A percentile compares a stretch with the other conserved stretches of the same genome.
Conservation (phyloP, 805 yeast species). For the Dipodascopsis uninucleata region DNA sequence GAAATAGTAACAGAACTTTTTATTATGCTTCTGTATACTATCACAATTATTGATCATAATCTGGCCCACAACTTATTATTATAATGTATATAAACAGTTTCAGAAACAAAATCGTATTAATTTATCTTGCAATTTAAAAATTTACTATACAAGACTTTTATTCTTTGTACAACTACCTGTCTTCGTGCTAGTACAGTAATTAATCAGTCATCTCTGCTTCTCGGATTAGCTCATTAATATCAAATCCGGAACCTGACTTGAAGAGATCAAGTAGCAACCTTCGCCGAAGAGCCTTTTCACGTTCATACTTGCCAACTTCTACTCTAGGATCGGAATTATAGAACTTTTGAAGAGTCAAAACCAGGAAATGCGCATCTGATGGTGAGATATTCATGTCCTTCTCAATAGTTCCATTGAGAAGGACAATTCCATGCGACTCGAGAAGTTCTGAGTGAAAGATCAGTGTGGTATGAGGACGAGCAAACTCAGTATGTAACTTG, state of each 20-base stretch:
- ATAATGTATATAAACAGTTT: too few relatives aligned
- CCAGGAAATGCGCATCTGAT: constrained; percentile 73
- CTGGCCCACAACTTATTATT: too few relatives aligned
- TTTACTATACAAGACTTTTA: too few relatives aligned
- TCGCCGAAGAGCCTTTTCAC: constrained; percentile 45
- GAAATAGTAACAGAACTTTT: too few relatives aligned
- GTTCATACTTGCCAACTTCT: constrained; percentile 54
- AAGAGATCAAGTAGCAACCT: constrained; percentile 57
- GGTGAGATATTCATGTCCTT: constrained; percentile 56
- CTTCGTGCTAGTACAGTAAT: too few relatives aligned
- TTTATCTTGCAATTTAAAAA: too few relatives aligned
- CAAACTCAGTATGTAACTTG: constrained; percentile 84
- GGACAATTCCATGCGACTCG: constrained; percentile 54
- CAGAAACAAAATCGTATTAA: too few relatives aligned
- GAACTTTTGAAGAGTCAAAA: constrained; percentile 74
- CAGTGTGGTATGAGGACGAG: constrained; percentile 91
- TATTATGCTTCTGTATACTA: too few relatives aligned
- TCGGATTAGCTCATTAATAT: constrained; percentile 60
- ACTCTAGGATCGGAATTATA: constrained; percentile 42
- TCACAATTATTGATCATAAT: too few relatives aligned
- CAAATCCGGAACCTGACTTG: constrained; percentile 66
- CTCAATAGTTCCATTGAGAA: constrained; percentile 86
- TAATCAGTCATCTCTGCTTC: constrained; percentile 71
- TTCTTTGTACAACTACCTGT: too few relatives aligned
- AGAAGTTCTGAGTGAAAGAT: constrained; percentile 78